Conservation (phyloP, 2,329 filamentous ascomycete genomes). For the Aspergillus brunneoviolaceus region DNA sequence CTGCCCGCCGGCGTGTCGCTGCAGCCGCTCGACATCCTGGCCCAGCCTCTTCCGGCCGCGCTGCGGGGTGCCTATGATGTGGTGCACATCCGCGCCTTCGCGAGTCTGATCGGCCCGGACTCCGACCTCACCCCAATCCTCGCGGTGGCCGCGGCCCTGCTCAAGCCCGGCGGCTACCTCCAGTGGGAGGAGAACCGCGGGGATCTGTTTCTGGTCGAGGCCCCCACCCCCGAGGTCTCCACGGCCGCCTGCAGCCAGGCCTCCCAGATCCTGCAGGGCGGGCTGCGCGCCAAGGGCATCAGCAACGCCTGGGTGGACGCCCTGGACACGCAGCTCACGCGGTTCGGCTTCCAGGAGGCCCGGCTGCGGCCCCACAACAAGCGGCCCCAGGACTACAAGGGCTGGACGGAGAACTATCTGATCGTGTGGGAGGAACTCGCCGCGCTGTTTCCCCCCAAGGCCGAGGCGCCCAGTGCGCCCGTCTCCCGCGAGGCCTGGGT, state of each 20-base stretch:
- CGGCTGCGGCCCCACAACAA: background rate
- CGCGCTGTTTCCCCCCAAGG: background rate
- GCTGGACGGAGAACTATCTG: background rate
- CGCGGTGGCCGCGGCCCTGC: background rate
- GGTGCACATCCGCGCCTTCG: too few species aligned
- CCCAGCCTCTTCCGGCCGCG: too few species aligned
- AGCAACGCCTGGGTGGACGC: background rate
- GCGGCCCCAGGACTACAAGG: background rate
- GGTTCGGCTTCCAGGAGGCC: background rate
- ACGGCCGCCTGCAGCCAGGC: background rate
- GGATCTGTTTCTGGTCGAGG: background rate
- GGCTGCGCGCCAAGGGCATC: background rate
- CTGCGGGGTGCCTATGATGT: too few species aligned
- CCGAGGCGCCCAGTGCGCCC: too few species aligned
- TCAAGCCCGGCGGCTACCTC: background rate
- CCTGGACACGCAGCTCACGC: background rate
- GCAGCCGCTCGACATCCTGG: background rate
- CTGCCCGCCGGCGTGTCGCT: background rate
- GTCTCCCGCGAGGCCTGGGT: background rate
- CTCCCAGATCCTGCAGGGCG: too few species aligned
- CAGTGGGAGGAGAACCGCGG: conserved; percentile 1
- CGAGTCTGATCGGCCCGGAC: background rate
- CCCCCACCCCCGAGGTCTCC: background rate
- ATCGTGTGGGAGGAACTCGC: background rate
- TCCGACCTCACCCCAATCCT: background rate